Base-by-base conservation (phyloP, 2,329 filamentous ascomycete species). In the Pseudocercospora macadamiae region DNA sequence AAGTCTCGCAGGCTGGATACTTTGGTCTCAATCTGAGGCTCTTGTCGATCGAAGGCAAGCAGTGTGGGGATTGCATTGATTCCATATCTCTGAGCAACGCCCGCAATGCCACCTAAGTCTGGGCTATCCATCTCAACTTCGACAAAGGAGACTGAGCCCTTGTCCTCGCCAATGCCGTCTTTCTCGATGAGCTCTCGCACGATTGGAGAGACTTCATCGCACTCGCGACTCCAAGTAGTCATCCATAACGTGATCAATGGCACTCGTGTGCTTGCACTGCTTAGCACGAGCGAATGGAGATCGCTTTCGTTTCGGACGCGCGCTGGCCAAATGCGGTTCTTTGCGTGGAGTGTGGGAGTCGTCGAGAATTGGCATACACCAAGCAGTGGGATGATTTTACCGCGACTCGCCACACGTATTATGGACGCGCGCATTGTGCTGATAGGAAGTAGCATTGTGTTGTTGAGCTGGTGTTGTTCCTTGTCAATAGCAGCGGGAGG, bases 191-290 rank as follows among this genome's bases (percentile, higher is more conserved):
- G 64, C 2, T 69, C 62, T n/a, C 68, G 69, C 8, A 82, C 52
- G 4, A 81, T 60, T 1, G 79, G 78, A 8, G 74, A 73, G 4
- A 81, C 70, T 8, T 70, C 66, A 21, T 75, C 73, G 67, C 79
- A 81, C 4, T 75, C 76, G 1, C 72, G 67, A 60, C 77, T 79
- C 77, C 78, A 82, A 3, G 75, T 75, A 2, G 80, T 77, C 37
- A 74, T 79, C 80, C 80, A 83, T 9, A 82, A 68, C 0, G 80
- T 82, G 44, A 82, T 74, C 0, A 83, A 68, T 0, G 79, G 73
- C 7, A 72, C 70, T 39, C 77, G 75, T 10, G 70, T 74, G 63
- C 74, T 77, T 8, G 79, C 75, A 14, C 77, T 79, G 60, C 80
- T 75, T 48, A 82, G 73, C 5, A 77, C 76, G 6, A 82, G 75